Percentiles rank a stretch among this genome's conserved stretches.
phyloP scores from a whole-genome alignment of 2,329 filamentous ascomycete species.

The Phaeosphaeria sp. region DNA sequence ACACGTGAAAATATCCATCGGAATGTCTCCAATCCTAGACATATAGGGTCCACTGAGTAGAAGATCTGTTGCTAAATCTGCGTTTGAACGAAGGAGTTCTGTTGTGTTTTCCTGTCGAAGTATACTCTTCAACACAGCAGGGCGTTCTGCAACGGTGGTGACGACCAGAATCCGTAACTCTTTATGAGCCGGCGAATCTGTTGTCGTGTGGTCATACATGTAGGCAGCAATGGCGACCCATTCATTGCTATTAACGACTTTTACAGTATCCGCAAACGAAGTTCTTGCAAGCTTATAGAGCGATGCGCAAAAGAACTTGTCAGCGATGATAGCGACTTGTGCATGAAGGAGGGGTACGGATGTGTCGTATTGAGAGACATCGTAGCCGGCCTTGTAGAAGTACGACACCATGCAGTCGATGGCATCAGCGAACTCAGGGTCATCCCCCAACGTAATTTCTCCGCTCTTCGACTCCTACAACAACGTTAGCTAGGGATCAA shows the following conservation, averaged over 20 bases:
- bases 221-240: constrained; percentile 23
- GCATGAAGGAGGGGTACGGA: constrained; percentile 24
- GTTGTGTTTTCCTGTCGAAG: constrained; percentile 10
- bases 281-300: constrained; percentile 24
- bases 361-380: constrained; percentile 14
- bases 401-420: constrained; percentile 33
- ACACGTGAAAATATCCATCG: constrained; percentile 14
- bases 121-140: constrained; percentile 5
- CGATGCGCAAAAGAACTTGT: constrained; percentile 29
- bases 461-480: constrained; percentile 24
- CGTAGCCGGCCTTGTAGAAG: constrained; percentile 24
- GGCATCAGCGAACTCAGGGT: constrained; percentile 21
- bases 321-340: constrained; percentile 24
- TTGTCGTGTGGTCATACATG: constrained; percentile 24
- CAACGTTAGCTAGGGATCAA: too few species aligned
- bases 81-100: constrained; percentile 22
- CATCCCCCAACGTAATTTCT: constrained; percentile 22
- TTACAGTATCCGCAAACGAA: constrained; percentile 17
- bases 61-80: constrained; percentile 25
- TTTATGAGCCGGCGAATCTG: constrained; percentile 14
- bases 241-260: constrained; percentile 13
- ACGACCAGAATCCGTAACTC: constrained; percentile 17
- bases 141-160: constrained; percentile 9
- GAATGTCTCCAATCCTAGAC: constrained; percentile 7
- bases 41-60: constrained; percentile 14